Percentiles rank a stretch among this genome's conserved stretches.
Conservation (phyloP, 495 filamentous ascomycete species). For the Pseudomonodictys pantanalensis region DNA sequence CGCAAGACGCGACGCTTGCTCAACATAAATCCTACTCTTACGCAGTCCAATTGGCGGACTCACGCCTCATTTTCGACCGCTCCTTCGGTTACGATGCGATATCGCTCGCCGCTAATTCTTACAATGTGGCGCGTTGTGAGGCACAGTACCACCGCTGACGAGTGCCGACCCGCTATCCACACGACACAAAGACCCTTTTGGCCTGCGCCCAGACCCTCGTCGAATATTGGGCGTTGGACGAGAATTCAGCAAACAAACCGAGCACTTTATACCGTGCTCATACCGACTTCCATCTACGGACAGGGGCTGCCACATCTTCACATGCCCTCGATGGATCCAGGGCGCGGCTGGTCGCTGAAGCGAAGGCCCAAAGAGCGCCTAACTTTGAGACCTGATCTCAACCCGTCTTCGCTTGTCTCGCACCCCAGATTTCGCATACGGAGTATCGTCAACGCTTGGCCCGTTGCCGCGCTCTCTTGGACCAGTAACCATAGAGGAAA, state of each 20-base stretch:
- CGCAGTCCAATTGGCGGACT: constrained; percentile 14
- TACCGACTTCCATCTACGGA: constrained; percentile 5
- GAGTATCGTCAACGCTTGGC: too few relatives aligned
- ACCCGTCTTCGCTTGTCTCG: neutral
- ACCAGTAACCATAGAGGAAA: too few relatives aligned
- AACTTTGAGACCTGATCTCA: neutral
- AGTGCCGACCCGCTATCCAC: too few relatives aligned
- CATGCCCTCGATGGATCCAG: constrained; percentile 10
- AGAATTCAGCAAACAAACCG: constrained; percentile 11
- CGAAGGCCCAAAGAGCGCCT: neutral
- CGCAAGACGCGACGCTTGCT: constrained; percentile 14
- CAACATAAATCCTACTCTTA: constrained; percentile 14
- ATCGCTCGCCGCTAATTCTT: too few relatives aligned
- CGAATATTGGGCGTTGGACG: constrained; percentile 1
- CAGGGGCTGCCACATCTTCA: constrained; percentile 1
- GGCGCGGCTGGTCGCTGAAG: neutral
- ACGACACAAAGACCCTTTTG: too few relatives aligned
- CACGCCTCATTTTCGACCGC: constrained; percentile 27
- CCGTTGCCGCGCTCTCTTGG: too few relatives aligned
- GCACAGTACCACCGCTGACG: too few relatives aligned
- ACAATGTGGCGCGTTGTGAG: constrained; percentile 6
- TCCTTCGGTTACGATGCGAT: constrained; percentile 29
- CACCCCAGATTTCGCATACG: constrained; percentile 11
- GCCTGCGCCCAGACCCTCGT: too few relatives aligned
- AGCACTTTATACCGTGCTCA: neutral